Percentiles rank a stretch among this genome's conserved stretches.
phyloP scores from a whole-genome alignment of 1,284 basidiomycete species.

The Boletus albobrunnescens region DNA sequence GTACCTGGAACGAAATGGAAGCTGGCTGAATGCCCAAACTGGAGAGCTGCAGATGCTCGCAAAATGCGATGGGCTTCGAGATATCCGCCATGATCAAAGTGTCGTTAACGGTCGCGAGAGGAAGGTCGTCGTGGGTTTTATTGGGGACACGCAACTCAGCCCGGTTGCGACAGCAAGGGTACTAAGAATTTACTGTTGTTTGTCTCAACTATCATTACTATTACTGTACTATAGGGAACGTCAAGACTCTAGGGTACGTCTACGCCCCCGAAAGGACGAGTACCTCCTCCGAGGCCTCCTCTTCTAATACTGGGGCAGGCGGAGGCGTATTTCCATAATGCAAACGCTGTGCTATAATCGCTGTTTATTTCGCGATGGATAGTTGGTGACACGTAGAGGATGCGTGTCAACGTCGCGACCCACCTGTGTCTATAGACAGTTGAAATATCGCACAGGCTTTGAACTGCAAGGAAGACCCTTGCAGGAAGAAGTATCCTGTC shows the following conservation, averaged over 20 bases:
- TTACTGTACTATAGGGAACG: neutral
- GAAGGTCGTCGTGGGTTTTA: conserved; percentile 23
- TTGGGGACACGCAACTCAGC: conserved; percentile 12
- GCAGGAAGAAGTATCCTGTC: conserved; percentile 74
- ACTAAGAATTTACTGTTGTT: conserved; percentile 31
- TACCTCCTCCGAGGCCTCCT: conserved; percentile 71
- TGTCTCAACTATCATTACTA: too few relatives aligned
- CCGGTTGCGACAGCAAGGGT: conserved; percentile 16
- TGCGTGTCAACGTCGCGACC: conserved; percentile 28
- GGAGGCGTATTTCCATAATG: conserved; percentile 66
- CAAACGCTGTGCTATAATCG: conserved; percentile 66
- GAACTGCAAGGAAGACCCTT: conserved; percentile 70
- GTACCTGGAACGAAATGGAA: conserved; percentile 94
- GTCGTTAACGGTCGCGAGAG: conserved; percentile 20
- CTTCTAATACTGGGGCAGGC: conserved; percentile 44
- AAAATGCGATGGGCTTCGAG: conserved; percentile 76
- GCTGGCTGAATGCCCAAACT: conserved; percentile 94
- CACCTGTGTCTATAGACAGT: conserved; percentile 70
- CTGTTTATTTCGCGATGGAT: conserved; percentile 36
- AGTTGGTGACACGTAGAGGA: conserved; percentile 12
- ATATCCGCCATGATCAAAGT: conserved; percentile 38
- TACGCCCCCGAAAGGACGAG: conserved; percentile 59
- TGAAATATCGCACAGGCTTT: conserved; percentile 79
- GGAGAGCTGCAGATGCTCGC: conserved; percentile 89
- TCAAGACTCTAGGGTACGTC: conserved; percentile 5